These are phyloP conservation scores for Zelonia costaricensis DNA, from an alignment of 208 protist species.

Conservation along the genomic window DNA sequence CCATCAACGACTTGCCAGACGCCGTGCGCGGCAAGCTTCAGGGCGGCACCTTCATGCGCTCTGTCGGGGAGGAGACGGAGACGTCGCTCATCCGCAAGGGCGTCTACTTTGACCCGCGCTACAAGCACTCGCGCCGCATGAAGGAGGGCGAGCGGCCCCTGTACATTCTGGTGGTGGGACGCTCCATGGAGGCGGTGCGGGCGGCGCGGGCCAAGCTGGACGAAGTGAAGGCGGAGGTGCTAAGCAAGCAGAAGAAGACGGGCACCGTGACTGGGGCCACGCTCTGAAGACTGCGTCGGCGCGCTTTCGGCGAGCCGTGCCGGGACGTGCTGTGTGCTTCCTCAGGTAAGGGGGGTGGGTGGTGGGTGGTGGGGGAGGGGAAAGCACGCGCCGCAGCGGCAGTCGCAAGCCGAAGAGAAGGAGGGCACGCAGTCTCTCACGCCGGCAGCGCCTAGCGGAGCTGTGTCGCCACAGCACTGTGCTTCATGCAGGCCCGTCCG, in stretches of 20 bases:
- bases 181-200: slow-evolving; percentile 68
- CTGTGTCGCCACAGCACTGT: no score
- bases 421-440: no score
- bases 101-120: slow-evolving; percentile 76
- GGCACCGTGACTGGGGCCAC: slow-evolving; percentile 56
- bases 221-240: slow-evolving; percentile 57
- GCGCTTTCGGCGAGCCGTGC: not conserved
- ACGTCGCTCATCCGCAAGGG: slow-evolving; percentile 84
- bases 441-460: no score
- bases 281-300: slow-evolving; percentile 5
- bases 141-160: slow-evolving; percentile 80
- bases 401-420: no score
- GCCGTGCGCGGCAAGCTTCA: slow-evolving; percentile 69
- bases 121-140: slow-evolving; percentile 72
- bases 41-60: slow-evolving; percentile 52
- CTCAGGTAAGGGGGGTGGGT: no score
- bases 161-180: slow-evolving; percentile 79
- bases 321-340: no score
- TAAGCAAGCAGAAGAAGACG: slow-evolving; percentile 50
- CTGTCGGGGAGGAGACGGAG: slow-evolving; percentile 61
- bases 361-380: no score
- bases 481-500: no score
- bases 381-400: no score
- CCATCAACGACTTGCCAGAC: slow-evolving; percentile 82
- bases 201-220: slow-evolving; percentile 63